Evolutionary conservation across 2,329 filamentous ascomycete species (phyloP), one percentile per base, ranked within the genome.

Genomic region (Stenocarpella maydis): DNA sequence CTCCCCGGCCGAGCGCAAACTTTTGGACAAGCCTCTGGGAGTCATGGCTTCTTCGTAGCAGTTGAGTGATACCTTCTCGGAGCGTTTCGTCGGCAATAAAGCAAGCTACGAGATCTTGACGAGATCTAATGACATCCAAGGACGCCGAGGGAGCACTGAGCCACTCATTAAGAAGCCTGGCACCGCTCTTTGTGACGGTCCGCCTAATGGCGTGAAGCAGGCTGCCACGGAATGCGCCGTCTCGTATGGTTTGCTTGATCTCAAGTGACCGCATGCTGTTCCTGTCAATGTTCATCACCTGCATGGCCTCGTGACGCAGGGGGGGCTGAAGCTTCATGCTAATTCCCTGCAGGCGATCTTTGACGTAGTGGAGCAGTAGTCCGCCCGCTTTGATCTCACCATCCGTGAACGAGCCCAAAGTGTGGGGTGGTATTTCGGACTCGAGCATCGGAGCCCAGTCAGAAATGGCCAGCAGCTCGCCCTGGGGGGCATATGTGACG

Each of bases 61-160:
- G 83, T 19, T 87, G 78, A 1, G 89, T 82, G 28, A 97, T 82
- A 52, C 88, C 85, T 73, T 97, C 92, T 50, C 92, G 88, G 7
- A 98, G 84, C 49, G 89, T 82, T 24, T 87, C 83, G 69, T 92
- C 83, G 1, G 87, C 81, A 6, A 95, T 83, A 77, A 98, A 92
- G 53, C 89, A 86, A 24, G 91, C 87, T 4, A 98, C 94, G 0
- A 98, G 85, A 74, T 98, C 91, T 58, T 97, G 89, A 4, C 96
- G 88, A 68, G 88, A 85, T 72, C 91, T 91, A 74, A 99, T 98
- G 3, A 91, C 86, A 6, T 88, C 82, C 5, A 97, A 80, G 10
- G 92, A 97, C n/a, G 95, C 96, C 0, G 95, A 98, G 0, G 96
- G 96, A 0, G 94, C 91, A 61, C 92, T 90, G n/a, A 99, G 82